A percentile compares a stretch with the other conserved stretches of the same genome.
phyloP scores from a whole-genome alignment of 2,329 filamentous ascomycete genomes.

The Coniochaeta sp. region DNA sequence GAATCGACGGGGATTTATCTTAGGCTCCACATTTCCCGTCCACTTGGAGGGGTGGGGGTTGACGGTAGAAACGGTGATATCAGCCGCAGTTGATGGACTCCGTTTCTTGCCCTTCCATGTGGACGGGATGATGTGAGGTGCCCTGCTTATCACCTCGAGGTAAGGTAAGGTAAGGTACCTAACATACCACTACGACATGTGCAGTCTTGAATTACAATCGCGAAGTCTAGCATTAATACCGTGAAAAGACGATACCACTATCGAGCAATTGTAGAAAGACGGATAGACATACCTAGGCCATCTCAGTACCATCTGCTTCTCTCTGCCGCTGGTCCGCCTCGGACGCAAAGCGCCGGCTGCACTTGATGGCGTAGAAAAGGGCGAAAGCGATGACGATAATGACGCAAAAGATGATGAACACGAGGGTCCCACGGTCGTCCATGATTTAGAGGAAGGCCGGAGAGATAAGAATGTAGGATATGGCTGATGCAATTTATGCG shows the following conservation, averaged over 20 bases:
- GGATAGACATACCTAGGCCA: background rate
- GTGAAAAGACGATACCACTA: too few species aligned
- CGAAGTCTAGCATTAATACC: too few species aligned
- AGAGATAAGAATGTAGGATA: too few species aligned
- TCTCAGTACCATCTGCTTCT: constrained; percentile 8
- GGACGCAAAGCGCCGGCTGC: constrained; percentile 15
- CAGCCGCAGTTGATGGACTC: background rate
- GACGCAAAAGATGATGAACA: constrained; percentile 19
- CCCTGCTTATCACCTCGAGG: too few species aligned
- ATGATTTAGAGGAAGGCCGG: constrained; percentile 1
- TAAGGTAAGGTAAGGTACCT: too few species aligned
- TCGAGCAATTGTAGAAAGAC: too few species aligned
- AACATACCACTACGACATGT: too few species aligned
- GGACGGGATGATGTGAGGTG: too few species aligned
- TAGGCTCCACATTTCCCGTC: too few species aligned
- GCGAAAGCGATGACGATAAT: constrained; percentile 11
- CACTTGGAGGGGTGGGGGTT: background rate
- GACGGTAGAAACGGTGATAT: background rate
- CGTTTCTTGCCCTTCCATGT: background rate
- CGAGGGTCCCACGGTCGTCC: constrained; percentile 18
- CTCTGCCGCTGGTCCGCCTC: constrained; percentile 12
- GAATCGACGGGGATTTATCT: too few species aligned
- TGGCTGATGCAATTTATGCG: background rate
- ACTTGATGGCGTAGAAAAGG: constrained; percentile 14
- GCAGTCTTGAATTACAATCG: too few species aligned